Evolutionary conservation across 2,329 filamentous ascomycete genomes (phyloP), one percentile per base, ranked within the genome.

Genomic region (Thielaviopsis cerberus): DNA sequence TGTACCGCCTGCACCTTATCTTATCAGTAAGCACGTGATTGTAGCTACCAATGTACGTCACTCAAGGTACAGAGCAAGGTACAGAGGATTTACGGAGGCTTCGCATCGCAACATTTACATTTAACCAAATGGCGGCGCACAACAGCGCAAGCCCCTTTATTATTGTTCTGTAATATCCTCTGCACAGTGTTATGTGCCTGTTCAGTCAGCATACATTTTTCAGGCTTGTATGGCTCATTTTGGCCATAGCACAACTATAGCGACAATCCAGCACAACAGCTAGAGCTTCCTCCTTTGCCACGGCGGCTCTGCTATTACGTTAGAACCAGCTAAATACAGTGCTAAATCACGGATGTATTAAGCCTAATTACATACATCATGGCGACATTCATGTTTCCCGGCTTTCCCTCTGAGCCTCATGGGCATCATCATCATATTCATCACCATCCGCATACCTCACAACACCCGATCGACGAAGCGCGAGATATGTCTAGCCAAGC

Each of bases 391-490:
- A 25, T 50, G 37, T 34, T 23, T 53, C 5, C 51, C 13, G 41
- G 25, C 30, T 55, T 57, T 25, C 51, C 27, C 20, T 54, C n/a
- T 50, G 34, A 48, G 41, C 27, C 24, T 41, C 54, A 53, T 24
- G 27, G 51, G 17, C 54, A 57, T 15, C 30, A 59, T 5, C 30
- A 59, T 26, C 51, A 55, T 30, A 22, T 30, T 20, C 53, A 61
- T 20, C 34, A 54, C 26, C 52, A 30, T 27, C 53, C 59, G 4
- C 59, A 61, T 55, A 23, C 51, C 27, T 54, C 56, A 53, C 56
- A 51, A 30, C 56, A 30, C 15, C 52, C 53, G 7, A 51, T 17
- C 15, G 53, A 61, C 23, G 86, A 81, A 65, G 88, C 85, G 78
- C 70, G 65, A 52, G 69, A 71, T 71, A 58, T 23, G 7, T 51